Evolutionary conservation across 2,329 filamentous ascomycete genomes (phyloP).

Genomic region (Ascochyta fabae): DNA sequence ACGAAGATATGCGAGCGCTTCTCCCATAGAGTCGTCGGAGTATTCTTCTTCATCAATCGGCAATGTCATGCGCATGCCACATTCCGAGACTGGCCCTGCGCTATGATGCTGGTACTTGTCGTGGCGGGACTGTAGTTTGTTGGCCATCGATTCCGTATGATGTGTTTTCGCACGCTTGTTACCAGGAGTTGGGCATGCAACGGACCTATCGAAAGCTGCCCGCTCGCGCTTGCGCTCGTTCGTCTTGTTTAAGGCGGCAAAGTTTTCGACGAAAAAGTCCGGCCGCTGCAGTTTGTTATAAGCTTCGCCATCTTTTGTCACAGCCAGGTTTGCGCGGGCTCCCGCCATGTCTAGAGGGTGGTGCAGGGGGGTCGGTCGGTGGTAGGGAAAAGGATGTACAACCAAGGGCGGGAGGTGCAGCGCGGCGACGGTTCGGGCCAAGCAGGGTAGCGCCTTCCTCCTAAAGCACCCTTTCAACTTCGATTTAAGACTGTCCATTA

Average conservation of each 20-base stretch:
- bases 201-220: constrained; percentile 8
- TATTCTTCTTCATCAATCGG: constrained; percentile 32
- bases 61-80: constrained; percentile 40
- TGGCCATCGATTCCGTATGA: background rate
- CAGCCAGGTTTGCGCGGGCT: constrained; percentile 34
- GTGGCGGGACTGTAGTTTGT: background rate
- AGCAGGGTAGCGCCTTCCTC: background rate
- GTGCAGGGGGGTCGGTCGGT: no score
- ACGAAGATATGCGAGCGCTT: constrained; percentile 45
- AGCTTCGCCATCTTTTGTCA: constrained; percentile 42
- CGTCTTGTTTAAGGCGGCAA: constrained; percentile 1
- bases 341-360: constrained; percentile 28
- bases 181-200: background rate
- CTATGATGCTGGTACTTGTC: constrained; percentile 12
- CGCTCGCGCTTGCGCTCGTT: constrained; percentile 35
- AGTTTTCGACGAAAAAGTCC: constrained; percentile 30
- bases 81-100: constrained; percentile 20
- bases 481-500: background rate
- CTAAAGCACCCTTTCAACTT: background rate
- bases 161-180: constrained; percentile 25
- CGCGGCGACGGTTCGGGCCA: background rate
- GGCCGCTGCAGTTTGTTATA: constrained; percentile 50
- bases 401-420: background rate
- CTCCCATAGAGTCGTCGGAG: constrained; percentile 35
- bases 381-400: no score